These are phyloP conservation scores for Aspergillus cristatus DNA, from an alignment of 495 filamentous ascomycete genomes.

Conservation along the genomic window DNA sequence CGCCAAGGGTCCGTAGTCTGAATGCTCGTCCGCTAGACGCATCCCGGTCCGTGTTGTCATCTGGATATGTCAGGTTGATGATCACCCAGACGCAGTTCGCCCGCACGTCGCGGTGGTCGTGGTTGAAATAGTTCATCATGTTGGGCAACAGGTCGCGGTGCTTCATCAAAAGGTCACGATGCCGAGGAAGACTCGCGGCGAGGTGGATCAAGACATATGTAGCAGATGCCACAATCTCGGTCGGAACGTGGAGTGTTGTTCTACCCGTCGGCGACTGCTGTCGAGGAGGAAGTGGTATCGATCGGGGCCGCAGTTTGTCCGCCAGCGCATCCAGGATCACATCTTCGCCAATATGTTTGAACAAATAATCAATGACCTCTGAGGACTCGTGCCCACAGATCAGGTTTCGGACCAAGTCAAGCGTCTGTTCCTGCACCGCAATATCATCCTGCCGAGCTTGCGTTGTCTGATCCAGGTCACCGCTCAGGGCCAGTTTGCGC, in stretches of 20 bases:
- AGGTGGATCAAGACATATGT: constrained; percentile 76
- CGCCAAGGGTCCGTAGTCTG: constrained; percentile 62
- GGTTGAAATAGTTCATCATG: constrained; percentile 51
- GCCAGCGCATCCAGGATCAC: constrained; percentile 67
- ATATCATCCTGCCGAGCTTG: constrained; percentile 68
- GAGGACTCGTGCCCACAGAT: constrained; percentile 56
- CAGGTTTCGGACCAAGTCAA: constrained; percentile 84
- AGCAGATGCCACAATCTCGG: constrained; percentile 66
- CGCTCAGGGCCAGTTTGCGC: constrained; percentile 39
- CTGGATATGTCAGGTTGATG: constrained; percentile 73
- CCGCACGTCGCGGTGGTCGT: constrained; percentile 60
- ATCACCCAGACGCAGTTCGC: constrained; percentile 69
- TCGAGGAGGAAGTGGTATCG: constrained; percentile 30
- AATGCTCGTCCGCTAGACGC: constrained; percentile 53
- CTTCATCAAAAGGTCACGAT: constrained; percentile 65
- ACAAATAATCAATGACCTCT: constrained; percentile 80
- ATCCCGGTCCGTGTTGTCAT: constrained; percentile 55
- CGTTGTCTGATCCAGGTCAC: constrained; percentile 35
- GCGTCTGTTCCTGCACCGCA: constrained; percentile 79
- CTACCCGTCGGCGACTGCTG: constrained; percentile 21
- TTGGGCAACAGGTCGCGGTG: constrained; percentile 47
- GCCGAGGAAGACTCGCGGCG: constrained; percentile 64
- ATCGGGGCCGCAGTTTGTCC: constrained; percentile 56
- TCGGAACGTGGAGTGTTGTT: constrained; percentile 37
- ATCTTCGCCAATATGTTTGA: constrained; percentile 63